Percentiles rank a stretch among this genome's conserved stretches.
These are phyloP conservation scores for Amanita muscaria DNA, from an alignment of 768 basidiomycete species.

Conservation along the genomic window DNA sequence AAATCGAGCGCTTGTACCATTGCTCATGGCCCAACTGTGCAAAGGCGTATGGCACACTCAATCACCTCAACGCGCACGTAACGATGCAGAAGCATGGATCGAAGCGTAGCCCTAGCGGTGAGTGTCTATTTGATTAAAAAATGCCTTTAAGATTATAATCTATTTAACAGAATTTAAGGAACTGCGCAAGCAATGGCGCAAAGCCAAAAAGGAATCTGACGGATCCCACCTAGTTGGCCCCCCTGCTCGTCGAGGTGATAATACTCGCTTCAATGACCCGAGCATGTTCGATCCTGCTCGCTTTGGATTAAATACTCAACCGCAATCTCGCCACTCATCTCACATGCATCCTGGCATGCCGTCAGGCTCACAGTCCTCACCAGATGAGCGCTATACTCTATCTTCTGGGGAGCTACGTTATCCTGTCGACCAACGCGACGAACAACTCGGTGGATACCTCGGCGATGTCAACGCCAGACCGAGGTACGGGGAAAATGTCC, in stretches of 20 bases:
- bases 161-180: slow-evolving; percentile 85
- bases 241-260: slow-evolving; percentile 24
- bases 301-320: slow-evolving; percentile 19
- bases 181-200: slow-evolving; percentile 92
- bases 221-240: slow-evolving; percentile 16
- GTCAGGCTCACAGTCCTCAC: slow-evolving; percentile 17
- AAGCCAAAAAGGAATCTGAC: slow-evolving; percentile 75
- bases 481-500: slow-evolving; percentile 21
- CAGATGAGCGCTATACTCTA: slow-evolving; percentile 21
- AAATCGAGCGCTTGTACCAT: slow-evolving; percentile 89
- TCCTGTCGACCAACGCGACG: slow-evolving; percentile 24
- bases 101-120: slow-evolving; percentile 86
- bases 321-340: slow-evolving; percentile 20
- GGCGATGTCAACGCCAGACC: slow-evolving; percentile 19
- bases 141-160: slow-evolving; percentile 13
- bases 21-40: slow-evolving; percentile 74
- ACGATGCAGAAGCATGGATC: slow-evolving; percentile 95
- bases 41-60: slow-evolving; percentile 90
- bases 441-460: slow-evolving; percentile 16
- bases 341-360: slow-evolving; percentile 20
- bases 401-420: slow-evolving; percentile 26
- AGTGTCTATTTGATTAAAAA: slow-evolving; percentile 20
- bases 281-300: slow-evolving; percentile 22
- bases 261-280: slow-evolving; percentile 22
- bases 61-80: slow-evolving; percentile 96